Evolutionary conservation across 2,329 filamentous ascomycete genomes (phyloP).

Genomic region (Clonostachys rhizophaga): DNA sequence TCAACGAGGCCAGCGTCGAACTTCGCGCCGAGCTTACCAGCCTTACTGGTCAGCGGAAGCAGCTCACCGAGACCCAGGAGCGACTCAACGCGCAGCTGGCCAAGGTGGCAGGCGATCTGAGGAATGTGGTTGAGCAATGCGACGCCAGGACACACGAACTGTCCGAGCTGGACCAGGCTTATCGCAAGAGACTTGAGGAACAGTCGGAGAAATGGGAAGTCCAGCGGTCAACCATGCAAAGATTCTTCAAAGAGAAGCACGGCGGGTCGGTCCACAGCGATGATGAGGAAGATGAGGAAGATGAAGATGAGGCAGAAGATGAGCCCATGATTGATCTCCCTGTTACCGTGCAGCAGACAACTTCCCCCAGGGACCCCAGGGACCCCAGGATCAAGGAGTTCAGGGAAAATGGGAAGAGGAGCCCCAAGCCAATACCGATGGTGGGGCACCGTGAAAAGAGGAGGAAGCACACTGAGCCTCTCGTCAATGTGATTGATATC

Average conservation of each 20-base stretch:
- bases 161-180: conserved; percentile 20
- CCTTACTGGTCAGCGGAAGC: conserved; percentile 16
- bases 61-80: conserved; percentile 17
- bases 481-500: conserved; percentile 28
- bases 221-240: conserved; percentile 20
- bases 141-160: conserved; percentile 26
- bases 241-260: conserved; percentile 23
- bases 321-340: neutral
- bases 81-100: conserved; percentile 21
- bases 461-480: conserved; percentile 1
- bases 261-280: conserved; percentile 9
- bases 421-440: neutral
- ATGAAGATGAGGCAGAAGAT: neutral
- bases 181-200: conserved; percentile 16
- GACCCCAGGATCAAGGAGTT: neutral
- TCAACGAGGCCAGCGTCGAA: conserved; percentile 13
- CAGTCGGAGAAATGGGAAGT: conserved; percentile 17
- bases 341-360: neutral
- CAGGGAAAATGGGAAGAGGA: conserved; percentile 7
- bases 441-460: neutral
- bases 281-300: neutral
- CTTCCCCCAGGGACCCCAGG: neutral
- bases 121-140: conserved; percentile 16
- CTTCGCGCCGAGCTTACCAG: conserved; percentile 18
- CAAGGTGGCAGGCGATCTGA: conserved; percentile 30